These are phyloP conservation scores for Westerdykella sp. DNA, from an alignment of 2,329 filamentous ascomycete genomes.

Conservation along the genomic window DNA sequence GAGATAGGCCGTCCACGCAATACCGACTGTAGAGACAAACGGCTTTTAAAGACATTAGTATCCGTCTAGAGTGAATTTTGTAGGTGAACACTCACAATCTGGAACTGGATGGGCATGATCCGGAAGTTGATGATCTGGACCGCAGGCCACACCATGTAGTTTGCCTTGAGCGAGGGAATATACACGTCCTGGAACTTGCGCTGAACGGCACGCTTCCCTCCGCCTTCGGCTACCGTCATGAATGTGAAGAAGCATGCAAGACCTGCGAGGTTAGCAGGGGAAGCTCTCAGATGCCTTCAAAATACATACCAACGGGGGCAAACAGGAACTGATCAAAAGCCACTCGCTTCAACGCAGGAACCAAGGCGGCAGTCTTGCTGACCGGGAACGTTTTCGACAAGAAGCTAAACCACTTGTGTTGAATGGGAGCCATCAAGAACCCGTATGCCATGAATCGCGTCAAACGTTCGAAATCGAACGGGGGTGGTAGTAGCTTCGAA, in stretches of 20 bases:
- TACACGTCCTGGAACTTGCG: conserved; percentile 93
- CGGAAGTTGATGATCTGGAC: conserved; percentile 97
- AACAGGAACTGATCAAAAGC: conserved; percentile 90
- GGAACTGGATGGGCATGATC: conserved; percentile 88
- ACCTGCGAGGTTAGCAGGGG: conserved; percentile 40
- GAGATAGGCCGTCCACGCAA: conserved; percentile 95
- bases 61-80: conserved; percentile 4
- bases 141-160: conserved; percentile 89
- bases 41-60: conserved; percentile 51
- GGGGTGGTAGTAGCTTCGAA: conserved; percentile 58
- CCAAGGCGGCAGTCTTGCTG: conserved; percentile 65
- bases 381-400: conserved; percentile 77
- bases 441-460: conserved; percentile 96
- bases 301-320: conserved; percentile 67
- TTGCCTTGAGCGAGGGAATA: conserved; percentile 87
- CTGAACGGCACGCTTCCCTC: conserved; percentile 69
- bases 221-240: conserved; percentile 94
- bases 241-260: conserved; percentile 86
- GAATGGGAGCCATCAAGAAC: conserved; percentile 90
- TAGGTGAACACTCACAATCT: conserved; percentile 64
- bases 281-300: background rate
- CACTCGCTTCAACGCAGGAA: conserved; percentile 81
- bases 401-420: conserved; percentile 94
- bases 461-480: conserved; percentile 92
- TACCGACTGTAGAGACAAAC: conserved; percentile 92